These are phyloP conservation scores for Phytophthora sp. DNA, from an alignment of 352 stramenopile species.

Conservation along the genomic window DNA sequence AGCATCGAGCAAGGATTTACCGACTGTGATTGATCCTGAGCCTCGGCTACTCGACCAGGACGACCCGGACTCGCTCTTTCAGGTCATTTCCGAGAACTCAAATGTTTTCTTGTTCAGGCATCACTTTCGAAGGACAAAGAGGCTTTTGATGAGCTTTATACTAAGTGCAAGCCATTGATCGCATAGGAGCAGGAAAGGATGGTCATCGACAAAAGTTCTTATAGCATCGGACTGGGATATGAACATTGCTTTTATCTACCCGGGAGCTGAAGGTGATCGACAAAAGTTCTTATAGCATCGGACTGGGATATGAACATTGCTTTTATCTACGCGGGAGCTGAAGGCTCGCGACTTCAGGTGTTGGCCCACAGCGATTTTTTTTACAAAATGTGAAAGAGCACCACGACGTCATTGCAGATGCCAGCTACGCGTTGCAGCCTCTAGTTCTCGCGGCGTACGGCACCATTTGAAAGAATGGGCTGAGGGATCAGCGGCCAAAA, in stretches of 20 bases:
- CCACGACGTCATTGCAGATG: neutral
- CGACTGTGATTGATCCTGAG: too few relatives aligned
- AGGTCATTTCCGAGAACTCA: neutral
- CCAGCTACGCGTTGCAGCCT: neutral
- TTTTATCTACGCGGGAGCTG: too few relatives aligned
- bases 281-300: neutral
- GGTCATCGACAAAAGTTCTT: constrained; percentile 11
- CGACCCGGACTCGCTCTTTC: neutral
- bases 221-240: constrained; percentile 5
- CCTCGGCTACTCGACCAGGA: neutral
- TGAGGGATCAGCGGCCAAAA: neutral
- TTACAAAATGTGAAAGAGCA: too few relatives aligned
- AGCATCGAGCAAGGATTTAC: too few relatives aligned
- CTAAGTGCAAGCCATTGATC: neutral
- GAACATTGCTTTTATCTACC: constrained; percentile 8
- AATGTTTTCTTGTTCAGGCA: neutral
- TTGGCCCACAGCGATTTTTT: too few relatives aligned
- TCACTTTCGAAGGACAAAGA: neutral
- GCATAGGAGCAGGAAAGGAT: constrained; percentile 6
- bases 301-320: neutral
- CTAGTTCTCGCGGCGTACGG: constrained; percentile 3
- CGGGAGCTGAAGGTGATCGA: constrained; percentile 1
- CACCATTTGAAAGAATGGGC: constrained; percentile 12
- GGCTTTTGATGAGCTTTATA: neutral
- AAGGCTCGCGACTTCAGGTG: constrained; percentile 9